Conservation (phyloP, 208 protist genomes). For the Trypanosomatidae sp. region DNA sequence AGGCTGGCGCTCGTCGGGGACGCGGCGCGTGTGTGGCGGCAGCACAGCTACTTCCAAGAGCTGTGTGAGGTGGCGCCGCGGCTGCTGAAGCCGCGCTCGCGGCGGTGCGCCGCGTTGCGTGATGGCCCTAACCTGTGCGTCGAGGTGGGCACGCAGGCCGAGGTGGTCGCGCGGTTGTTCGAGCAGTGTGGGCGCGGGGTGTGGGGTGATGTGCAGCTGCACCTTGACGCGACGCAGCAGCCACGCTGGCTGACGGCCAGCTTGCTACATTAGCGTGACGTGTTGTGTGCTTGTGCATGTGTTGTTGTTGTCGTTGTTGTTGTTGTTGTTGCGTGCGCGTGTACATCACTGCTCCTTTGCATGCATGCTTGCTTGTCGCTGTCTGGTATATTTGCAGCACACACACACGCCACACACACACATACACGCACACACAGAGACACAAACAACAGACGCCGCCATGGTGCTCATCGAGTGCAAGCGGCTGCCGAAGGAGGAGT, state of each 20-base stretch:
- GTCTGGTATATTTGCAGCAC: neutral
- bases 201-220: constrained; percentile 51
- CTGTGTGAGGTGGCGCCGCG: constrained; percentile 45
- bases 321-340: constrained; percentile 1
- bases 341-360: neutral
- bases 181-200: constrained; percentile 24
- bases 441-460: neutral
- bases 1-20: constrained; percentile 77
- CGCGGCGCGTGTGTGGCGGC: constrained; percentile 29
- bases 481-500: constrained; percentile 82
- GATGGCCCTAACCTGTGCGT: constrained; percentile 50
- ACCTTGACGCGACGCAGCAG: constrained; percentile 65
- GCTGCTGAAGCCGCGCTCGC: constrained; percentile 32
- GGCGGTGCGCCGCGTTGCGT: constrained; percentile 14
- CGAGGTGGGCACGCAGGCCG: constrained; percentile 66
- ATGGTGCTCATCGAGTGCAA: constrained; percentile 89
- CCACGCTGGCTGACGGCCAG: constrained; percentile 67
- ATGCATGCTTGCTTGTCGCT: neutral
- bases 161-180: constrained; percentile 65
- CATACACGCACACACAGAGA: neutral
- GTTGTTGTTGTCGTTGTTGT: constrained; percentile 6
- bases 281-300: neutral
- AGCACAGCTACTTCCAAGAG: constrained; percentile 83
- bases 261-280: neutral
- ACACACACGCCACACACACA: neutral